Base-by-base conservation (phyloP, 176 grass and related monocot species). In the Oryza australiensis region DNA sequence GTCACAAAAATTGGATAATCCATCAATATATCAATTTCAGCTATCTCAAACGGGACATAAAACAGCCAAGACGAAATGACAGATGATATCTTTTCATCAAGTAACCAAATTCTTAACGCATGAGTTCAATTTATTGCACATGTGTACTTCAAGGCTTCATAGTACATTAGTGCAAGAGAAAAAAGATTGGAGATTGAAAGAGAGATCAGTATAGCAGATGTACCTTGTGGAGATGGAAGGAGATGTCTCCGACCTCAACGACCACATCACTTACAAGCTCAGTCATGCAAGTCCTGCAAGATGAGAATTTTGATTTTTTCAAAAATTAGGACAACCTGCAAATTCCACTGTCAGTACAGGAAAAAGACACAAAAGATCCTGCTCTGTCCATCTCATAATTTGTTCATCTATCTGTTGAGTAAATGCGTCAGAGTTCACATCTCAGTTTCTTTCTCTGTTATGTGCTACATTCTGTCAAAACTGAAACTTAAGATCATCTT, bases 151-250 rank as follows among this genome's bases (percentile, higher is more conserved):
- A 49, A 49, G 1, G 6, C 14, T 49, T 15, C 16, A 53, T 53
- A 5, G 15, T 53, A 5, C 18, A 20, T 53, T 53, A 49, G 46
- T 53, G 18, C 15, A 53, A n/a, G 20, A 59, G 53, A 59, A 3
- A 59, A 59, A 23, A 3, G 6, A 9, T 59, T 9, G 26, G 33
- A 14, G 60, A 22, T 76, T 33, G 26, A 28, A 37, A 86, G 38
- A 28, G 41, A 83, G 29, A 68, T 26, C 38, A 5, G 23, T 16
- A 1, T 5, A 16, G 24, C 3, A 30, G 51, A 27, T 53, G 13
- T 85, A 97, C 94, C 94, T 94, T 94, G 83, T 97, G 95, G 4
- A 94, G 95, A 60, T 92, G 81, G 80, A 97, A 94, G 1, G 71
- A 84, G 35, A 86, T 24, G 9, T 89, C 74, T 64, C 84, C 90